Conservation (phyloP, 371 early-diverging fungal species). For the Lichtheimia corymbifera region DNA sequence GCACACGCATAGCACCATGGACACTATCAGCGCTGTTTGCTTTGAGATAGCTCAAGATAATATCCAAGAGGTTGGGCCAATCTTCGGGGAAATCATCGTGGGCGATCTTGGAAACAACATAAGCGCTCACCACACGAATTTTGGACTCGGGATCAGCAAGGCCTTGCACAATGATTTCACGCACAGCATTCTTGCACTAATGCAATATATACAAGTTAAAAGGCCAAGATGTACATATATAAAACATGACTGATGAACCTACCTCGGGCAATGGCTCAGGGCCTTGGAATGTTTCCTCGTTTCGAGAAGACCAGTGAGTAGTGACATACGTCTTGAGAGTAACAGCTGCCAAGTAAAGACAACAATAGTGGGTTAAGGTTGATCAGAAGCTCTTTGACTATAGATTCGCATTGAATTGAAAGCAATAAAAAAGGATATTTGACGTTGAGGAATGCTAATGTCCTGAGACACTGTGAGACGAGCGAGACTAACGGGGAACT, state of each 20-base stretch:
- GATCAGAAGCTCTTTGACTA: neutral
- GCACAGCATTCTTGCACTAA: constrained; percentile 53
- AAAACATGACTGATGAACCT: neutral
- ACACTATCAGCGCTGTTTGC: constrained; percentile 71
- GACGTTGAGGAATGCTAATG: constrained; percentile 69
- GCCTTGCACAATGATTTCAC: constrained; percentile 55
- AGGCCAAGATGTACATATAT: too few relatives aligned
- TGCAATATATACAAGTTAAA: neutral
- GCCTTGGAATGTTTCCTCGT: constrained; percentile 59
- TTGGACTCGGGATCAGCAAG: constrained; percentile 58
- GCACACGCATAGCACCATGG: constrained; percentile 87
- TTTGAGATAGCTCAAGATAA: constrained; percentile 70
- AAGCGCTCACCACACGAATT: constrained; percentile 74
- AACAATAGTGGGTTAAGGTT: constrained; percentile 32
- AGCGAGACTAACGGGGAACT: constrained; percentile 69
- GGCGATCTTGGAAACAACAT: constrained; percentile 86
- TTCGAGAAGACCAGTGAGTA: constrained; percentile 75
- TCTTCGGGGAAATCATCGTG: constrained; percentile 92
- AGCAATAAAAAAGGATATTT: constrained; percentile 62
- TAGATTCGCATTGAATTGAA: neutral
- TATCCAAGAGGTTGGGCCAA: constrained; percentile 90
- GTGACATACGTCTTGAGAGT: constrained; percentile 77
- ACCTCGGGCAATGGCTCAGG: constrained; percentile 62
- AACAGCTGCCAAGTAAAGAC: constrained; percentile 70
- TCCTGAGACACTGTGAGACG: constrained; percentile 69